Base-by-base conservation (phyloP, 768 basidiomycete species). In the Suillus discolor region DNA sequence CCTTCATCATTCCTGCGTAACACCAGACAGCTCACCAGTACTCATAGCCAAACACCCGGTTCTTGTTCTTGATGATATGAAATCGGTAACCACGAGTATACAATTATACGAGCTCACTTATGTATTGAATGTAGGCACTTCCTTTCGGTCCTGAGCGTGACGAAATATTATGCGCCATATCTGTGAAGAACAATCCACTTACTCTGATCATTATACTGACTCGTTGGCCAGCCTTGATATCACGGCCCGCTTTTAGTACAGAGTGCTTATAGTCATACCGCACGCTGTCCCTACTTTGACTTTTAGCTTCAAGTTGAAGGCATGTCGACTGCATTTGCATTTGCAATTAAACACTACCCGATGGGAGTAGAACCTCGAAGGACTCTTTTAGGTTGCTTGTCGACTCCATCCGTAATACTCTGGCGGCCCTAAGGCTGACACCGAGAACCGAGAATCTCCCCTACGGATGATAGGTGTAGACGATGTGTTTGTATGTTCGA, bases 301-400 rank as follows among this genome's bases (percentile, higher is more conserved):
- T 18, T 51, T 72, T 59, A 68, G 66, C 57, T 55, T 25, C 61
- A 55, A 44, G 45, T 31, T 49, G 23, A 31, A 67, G 47, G 62
- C 47, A 61, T 49, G 65, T 67, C 61, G 62, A 49, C 44, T 18
- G 23, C 38, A 49, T 62, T 74, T 72, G 91, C 94, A 82, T 84
- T 79, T 96, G 95, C 18, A 96, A 72, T 76, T 97, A 96, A n/a
- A 93, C 86, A 67, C 91, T 92, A 6, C 95, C 95, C 54, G 90
- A 90, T n/a, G 87, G 87, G 53, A 97, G 80, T n/a, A 79, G 66
- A 20, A 93, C 72, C 20, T 91, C 85, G 71, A 89, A 87, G 11
- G 76, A 76, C 44, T 81, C 78, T 45, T 76, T 73, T 41, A 74
- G 66, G 41, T 76, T 67, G 31, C 70, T 72, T 62, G 71, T 71